Conservation (phyloP, 1,284 basidiomycete species). For the Sanghuangporus baumii region DNA sequence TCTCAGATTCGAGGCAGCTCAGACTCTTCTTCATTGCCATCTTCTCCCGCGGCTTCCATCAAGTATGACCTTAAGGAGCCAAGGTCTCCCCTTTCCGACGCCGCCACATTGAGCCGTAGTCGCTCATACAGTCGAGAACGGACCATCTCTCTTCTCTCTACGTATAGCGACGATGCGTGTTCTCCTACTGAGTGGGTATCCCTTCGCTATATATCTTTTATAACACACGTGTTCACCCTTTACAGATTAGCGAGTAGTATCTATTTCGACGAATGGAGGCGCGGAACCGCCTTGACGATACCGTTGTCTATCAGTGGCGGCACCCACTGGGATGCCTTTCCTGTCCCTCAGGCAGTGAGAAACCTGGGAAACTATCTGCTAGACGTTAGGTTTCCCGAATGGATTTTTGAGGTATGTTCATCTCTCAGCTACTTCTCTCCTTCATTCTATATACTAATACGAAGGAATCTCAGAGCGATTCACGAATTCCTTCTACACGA, state of each 20-base stretch:
- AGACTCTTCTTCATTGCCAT: neutral
- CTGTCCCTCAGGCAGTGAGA: conserved; percentile 1
- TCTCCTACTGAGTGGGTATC: conserved; percentile 2
- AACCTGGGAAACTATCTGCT: conserved; percentile 6
- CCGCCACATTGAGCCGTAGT: neutral
- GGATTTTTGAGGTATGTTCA: neutral
- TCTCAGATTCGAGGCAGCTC: neutral
- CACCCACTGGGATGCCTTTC: conserved; percentile 3
- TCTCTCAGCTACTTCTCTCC: neutral
- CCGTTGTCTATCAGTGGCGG: conserved; percentile 3
- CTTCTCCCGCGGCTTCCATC: neutral
- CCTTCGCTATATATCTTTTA: neutral
- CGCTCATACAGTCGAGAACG: neutral
- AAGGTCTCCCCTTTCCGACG: neutral
- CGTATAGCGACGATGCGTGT: neutral
- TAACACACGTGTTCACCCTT: neutral
- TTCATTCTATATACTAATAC: neutral
- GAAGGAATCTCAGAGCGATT: neutral
- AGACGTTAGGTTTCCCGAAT: conserved; percentile 3
- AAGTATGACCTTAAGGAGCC: neutral
- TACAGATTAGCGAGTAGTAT: conserved; percentile 2
- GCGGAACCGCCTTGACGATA: neutral
- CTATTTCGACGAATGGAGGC: conserved; percentile 8
- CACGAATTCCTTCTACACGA: neutral
- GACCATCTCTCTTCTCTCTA: neutral